Conservation (phyloP, 106 monocot species). For the Platanthera zijinensis region DNA sequence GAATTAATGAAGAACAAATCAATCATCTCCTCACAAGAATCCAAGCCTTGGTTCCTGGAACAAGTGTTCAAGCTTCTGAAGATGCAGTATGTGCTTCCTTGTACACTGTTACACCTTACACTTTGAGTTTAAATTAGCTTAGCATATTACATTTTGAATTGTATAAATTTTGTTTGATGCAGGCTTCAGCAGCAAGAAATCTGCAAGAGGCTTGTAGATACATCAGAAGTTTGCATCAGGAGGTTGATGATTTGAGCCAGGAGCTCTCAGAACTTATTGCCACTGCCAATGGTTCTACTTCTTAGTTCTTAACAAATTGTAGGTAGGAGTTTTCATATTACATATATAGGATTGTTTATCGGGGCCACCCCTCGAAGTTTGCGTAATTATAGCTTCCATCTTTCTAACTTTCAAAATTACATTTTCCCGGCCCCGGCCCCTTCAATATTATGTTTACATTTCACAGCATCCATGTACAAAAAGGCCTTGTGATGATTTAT, state of each 20-base stretch:
- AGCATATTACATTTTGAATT: background rate
- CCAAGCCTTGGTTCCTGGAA: background rate
- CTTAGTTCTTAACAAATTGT: background rate
- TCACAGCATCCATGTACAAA: too few relatives aligned
- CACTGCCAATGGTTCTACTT: conserved; percentile 21
- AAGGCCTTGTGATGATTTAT: too few relatives aligned
- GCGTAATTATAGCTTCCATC: too few relatives aligned
- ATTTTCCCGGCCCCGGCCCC: too few relatives aligned
- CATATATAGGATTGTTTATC: too few relatives aligned
- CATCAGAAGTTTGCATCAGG: conserved; percentile 45
- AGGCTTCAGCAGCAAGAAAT: conserved; percentile 39
- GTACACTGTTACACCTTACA: background rate
- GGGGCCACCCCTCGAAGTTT: background rate
- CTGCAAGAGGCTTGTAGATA: conserved; percentile 56
- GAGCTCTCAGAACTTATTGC: conserved; percentile 45
- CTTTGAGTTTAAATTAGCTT: background rate
- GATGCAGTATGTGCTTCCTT: background rate
- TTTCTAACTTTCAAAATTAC: background rate
- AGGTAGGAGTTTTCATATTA: too few relatives aligned
- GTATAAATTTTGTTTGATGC: background rate
- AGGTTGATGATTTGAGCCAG: conserved; percentile 50
- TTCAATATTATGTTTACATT: too few relatives aligned
- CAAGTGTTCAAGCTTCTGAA: background rate
- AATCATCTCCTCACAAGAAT: background rate
- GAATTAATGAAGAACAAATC: background rate